These are phyloP conservation scores for Allium cepa DNA, from an alignment of 106 monocot species.

Conservation along the genomic window DNA sequence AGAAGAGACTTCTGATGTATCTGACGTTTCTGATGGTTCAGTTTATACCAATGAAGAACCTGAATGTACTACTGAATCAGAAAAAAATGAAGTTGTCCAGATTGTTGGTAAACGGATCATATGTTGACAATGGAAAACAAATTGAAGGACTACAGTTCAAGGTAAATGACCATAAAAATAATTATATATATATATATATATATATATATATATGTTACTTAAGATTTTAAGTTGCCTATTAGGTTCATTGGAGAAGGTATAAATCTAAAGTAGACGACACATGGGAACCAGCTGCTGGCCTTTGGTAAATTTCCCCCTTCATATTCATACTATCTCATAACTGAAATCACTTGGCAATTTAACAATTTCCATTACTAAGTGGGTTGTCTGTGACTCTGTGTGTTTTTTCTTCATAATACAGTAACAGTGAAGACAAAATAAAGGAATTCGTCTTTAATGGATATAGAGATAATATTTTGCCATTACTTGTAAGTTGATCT, in stretches of 20 bases:
- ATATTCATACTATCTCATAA: neutral
- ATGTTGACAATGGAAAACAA: constrained; percentile 32
- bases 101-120: constrained; percentile 52
- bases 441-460: constrained; percentile 39
- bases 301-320: constrained; percentile 21
- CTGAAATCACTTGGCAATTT: no score
- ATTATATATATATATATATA: no score
- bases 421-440: constrained; percentile 40
- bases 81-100: constrained; percentile 61
- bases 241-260: constrained; percentile 71
- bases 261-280: constrained; percentile 32
- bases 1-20: neutral
- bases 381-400: no score
- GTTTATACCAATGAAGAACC: neutral
- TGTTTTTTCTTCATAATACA: constrained; percentile 1
- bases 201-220: no score
- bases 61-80: constrained; percentile 1
- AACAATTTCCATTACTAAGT: no score
- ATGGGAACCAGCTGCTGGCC: constrained; percentile 47
- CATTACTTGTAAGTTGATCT: constrained; percentile 36
- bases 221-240: neutral
- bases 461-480: constrained; percentile 25
- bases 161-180: constrained; percentile 19
- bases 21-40: constrained; percentile 14
- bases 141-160: constrained; percentile 54